These are phyloP conservation scores for Aegle marmelos DNA, from an alignment of 345 rosid species.

Conservation along the genomic window DNA sequence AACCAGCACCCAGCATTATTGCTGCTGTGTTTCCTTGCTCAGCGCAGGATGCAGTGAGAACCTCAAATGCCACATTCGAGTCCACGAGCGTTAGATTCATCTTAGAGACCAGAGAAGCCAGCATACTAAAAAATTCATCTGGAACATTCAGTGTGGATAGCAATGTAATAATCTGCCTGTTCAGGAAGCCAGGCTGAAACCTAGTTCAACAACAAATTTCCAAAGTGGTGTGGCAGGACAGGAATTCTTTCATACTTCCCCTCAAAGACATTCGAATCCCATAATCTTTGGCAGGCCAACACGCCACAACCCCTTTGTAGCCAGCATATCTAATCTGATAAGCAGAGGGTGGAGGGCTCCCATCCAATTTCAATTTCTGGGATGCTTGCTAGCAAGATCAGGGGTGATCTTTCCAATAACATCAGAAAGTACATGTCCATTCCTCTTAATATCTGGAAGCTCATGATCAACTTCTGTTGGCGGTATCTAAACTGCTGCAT, in stretches of 20 bases:
- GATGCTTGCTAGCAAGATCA: slow-evolving; percentile 78
- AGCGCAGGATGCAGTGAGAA: slow-evolving; percentile 71
- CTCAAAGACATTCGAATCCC: slow-evolving; percentile 63
- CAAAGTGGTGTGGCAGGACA: slow-evolving; percentile 55
- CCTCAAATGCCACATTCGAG: slow-evolving; percentile 72
- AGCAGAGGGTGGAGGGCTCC: slow-evolving; percentile 56
- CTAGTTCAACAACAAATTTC: slow-evolving; percentile 93
- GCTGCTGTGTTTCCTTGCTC: slow-evolving; percentile 77
- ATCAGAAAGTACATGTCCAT: slow-evolving; percentile 64
- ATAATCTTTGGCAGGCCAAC: slow-evolving; percentile 75
- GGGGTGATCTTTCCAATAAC: slow-evolving; percentile 81
- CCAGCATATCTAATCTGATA: slow-evolving; percentile 93
- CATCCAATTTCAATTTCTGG: slow-evolving; percentile 57
- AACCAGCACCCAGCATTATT: slow-evolving; percentile 88
- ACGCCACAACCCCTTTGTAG: slow-evolving; percentile 85
- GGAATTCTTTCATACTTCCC: slow-evolving; percentile 73
- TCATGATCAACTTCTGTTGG: slow-evolving; percentile 35
- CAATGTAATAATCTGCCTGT: slow-evolving; percentile 79
- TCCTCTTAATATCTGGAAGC: slow-evolving; percentile 63
- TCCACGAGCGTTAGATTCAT: slow-evolving; percentile 66
- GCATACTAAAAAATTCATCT: slow-evolving; percentile 64
- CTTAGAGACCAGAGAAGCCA: slow-evolving; percentile 53
- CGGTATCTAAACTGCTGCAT: slow-evolving; percentile 75
- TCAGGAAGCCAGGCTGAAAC: slow-evolving; percentile 88
- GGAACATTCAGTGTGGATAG: slow-evolving; percentile 62